phyloP scores from a whole-genome alignment of 306 rosid species.

The Quillaja saponaria region DNA sequence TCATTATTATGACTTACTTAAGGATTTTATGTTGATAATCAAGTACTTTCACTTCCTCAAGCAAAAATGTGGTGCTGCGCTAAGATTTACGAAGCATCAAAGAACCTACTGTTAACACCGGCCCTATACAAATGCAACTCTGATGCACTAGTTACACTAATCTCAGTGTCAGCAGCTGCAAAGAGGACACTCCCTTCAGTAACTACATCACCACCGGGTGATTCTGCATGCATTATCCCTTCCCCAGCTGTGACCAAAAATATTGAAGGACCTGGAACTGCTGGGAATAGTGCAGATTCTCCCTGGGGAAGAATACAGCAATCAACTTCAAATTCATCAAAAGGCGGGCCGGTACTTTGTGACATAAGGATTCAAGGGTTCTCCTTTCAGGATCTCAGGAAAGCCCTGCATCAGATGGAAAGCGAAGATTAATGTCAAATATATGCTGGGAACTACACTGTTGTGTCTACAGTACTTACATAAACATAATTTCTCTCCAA shows the following conservation, averaged over 20 bases:
- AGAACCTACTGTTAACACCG: constrained; percentile 70
- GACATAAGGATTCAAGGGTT: constrained; percentile 53
- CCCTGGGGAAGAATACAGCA: constrained; percentile 63
- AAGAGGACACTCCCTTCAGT: constrained; percentile 82
- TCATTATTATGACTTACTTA: constrained; percentile 24
- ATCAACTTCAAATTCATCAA: constrained; percentile 90
- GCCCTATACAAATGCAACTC: constrained; percentile 71
- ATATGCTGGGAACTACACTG: too few relatives aligned
- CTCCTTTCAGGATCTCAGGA: constrained; percentile 78
- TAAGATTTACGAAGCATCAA: constrained; percentile 38
- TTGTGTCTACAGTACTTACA: too few relatives aligned
- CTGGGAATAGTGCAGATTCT: constrained; percentile 57
- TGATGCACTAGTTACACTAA: constrained; percentile 53
- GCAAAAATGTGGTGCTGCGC: neutral
- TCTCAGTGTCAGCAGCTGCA: constrained; percentile 69
- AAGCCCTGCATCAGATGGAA: constrained; percentile 53
- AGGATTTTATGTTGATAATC: constrained; percentile 14
- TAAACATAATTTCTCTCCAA: too few relatives aligned
- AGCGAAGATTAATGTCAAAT: too few relatives aligned
- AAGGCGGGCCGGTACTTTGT: constrained; percentile 71
- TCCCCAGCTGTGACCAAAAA: constrained; percentile 62
- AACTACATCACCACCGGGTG: constrained; percentile 38
- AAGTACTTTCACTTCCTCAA: neutral
- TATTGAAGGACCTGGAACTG: constrained; percentile 78
- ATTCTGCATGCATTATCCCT: constrained; percentile 52